These are phyloP conservation scores for Globisporangium rhizosaccharum DNA, from an alignment of 352 stramenopile species.

Conservation along the genomic window DNA sequence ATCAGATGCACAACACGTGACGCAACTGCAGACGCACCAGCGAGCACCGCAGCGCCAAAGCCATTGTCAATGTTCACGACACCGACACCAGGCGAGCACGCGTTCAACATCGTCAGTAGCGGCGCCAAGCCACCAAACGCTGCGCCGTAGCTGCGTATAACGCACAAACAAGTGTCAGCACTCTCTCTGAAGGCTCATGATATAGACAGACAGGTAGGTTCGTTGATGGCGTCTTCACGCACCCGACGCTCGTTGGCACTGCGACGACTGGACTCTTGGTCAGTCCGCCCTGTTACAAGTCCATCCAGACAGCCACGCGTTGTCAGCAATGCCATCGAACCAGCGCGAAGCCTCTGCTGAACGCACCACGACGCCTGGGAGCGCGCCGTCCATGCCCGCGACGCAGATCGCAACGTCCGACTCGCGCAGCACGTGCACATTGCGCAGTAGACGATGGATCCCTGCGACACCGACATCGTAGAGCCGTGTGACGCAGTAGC, in stretches of 20 bases:
- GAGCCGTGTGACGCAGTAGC: constrained; percentile 71
- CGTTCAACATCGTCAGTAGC: constrained; percentile 97
- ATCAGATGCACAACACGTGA: too few species aligned
- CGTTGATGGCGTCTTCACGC: constrained; percentile 20
- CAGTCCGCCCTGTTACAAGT: constrained; percentile 55
- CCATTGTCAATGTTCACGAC: constrained; percentile 99
- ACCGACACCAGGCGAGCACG: constrained; percentile 95
- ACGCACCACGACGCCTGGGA: constrained; percentile 95
- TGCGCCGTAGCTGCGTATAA: constrained; percentile 50
- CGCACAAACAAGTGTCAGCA: neutral
- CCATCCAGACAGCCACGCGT: neutral
- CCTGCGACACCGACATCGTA: constrained; percentile 94
- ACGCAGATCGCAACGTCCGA: constrained; percentile 93
- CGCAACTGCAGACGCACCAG: constrained; percentile 18
- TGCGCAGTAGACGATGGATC: constrained; percentile 89
- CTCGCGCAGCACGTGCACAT: constrained; percentile 79
- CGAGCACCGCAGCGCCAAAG: constrained; percentile 94
- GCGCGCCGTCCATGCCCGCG: constrained; percentile 96
- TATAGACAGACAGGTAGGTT: neutral
- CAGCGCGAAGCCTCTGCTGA: too few species aligned
- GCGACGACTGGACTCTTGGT: constrained; percentile 82
- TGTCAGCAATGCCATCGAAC: neutral
- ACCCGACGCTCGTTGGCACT: constrained; percentile 92
- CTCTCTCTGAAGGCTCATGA: neutral
- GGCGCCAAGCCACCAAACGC: constrained; percentile 90